Percentiles rank a stretch among this genome's conserved stretches.
phyloP scores from a whole-genome alignment of 2,329 filamentous ascomycete species.

The Colletotrichum sp. region DNA sequence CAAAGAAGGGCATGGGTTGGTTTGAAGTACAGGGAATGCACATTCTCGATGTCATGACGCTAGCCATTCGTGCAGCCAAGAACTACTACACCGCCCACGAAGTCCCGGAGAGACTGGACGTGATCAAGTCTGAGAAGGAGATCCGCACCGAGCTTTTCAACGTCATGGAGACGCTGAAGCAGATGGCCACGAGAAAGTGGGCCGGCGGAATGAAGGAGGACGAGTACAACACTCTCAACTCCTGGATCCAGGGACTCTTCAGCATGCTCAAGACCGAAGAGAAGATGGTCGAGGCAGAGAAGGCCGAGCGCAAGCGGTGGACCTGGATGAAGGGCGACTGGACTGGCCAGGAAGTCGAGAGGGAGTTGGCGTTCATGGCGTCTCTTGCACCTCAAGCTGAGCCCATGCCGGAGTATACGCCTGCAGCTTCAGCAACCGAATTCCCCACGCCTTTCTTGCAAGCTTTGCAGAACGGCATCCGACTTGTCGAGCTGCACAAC shows the following conservation, averaged over 20 bases:
- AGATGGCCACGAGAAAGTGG: conserved; percentile 89
- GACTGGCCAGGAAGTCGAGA: conserved; percentile 74
- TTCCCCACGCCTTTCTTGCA: conserved; percentile 76
- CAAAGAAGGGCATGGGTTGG: conserved; percentile 66
- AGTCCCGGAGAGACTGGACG: conserved; percentile 81
- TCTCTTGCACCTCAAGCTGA: conserved; percentile 71
- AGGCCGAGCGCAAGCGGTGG: conserved; percentile 75
- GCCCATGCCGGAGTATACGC: conserved; percentile 72
- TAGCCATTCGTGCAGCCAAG: conserved; percentile 95
- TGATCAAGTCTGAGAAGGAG: conserved; percentile 86
- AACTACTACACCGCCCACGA: conserved; percentile 96
- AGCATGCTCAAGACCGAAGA: conserved; percentile 80
- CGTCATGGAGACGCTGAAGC: conserved; percentile 89
- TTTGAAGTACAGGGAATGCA: conserved; percentile 91
- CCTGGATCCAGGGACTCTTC: conserved; percentile 82
- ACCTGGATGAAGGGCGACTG: conserved; percentile 82
- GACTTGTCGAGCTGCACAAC: conserved; percentile 89
- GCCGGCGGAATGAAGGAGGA: conserved; percentile 79
- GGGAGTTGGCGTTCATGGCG: conserved; percentile 81
- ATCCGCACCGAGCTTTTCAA: conserved; percentile 84
- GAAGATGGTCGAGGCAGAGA: conserved; percentile 76
- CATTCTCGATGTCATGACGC: conserved; percentile 88
- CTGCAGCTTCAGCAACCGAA: conserved; percentile 44
- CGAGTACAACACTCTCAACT: conserved; percentile 76
- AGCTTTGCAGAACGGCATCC: conserved; percentile 77